A percentile compares a stretch with the other conserved stretches of the same genome.
Evolutionary conservation across 2,329 filamentous ascomycete genomes (phyloP).

Genomic region (Chaetomium olivaceum): DNA sequence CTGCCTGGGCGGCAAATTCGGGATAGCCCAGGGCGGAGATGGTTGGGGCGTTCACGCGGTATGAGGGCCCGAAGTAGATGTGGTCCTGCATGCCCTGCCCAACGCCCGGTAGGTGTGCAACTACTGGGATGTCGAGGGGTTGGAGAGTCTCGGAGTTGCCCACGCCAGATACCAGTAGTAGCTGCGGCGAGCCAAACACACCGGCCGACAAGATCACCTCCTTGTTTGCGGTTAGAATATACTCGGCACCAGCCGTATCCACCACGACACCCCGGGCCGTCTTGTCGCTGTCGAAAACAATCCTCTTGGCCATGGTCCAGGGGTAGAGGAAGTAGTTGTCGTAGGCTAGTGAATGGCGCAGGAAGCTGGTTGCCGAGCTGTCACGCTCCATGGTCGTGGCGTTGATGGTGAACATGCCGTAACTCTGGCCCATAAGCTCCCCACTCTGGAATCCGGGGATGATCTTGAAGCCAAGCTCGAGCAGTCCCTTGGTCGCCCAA

Average conservation of each 20-base stretch:
- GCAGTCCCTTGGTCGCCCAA: neutral
- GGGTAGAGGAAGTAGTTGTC: neutral
- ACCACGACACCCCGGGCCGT: constrained; percentile 35
- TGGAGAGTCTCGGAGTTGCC: constrained; percentile 39
- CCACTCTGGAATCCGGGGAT: neutral
- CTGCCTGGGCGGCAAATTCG: neutral
- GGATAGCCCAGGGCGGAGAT: neutral
- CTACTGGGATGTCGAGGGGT: constrained; percentile 48
- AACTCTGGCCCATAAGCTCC: neutral
- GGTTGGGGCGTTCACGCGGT: neutral
- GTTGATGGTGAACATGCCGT: neutral
- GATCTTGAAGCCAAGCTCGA: neutral
- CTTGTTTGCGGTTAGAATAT: constrained; percentile 33
- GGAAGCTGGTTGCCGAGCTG: neutral
- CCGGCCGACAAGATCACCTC: constrained; percentile 47
- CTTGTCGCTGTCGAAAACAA: neutral
- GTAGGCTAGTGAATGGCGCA: neutral
- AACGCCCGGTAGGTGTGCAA: constrained; percentile 58
- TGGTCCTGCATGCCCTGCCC: constrained; percentile 42
- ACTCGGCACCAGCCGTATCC: constrained; percentile 26
- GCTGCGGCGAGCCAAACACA: constrained; percentile 43
- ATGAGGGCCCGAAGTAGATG: neutral
- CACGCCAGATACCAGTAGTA: constrained; percentile 45
- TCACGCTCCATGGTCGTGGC: neutral
- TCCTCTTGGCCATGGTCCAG: neutral